Percentiles rank a stretch among this genome's conserved stretches.
These are phyloP conservation scores for Yamadazyma dushanensis DNA, from an alignment of 1,139 yeast genomes.

Conservation along the genomic window DNA sequence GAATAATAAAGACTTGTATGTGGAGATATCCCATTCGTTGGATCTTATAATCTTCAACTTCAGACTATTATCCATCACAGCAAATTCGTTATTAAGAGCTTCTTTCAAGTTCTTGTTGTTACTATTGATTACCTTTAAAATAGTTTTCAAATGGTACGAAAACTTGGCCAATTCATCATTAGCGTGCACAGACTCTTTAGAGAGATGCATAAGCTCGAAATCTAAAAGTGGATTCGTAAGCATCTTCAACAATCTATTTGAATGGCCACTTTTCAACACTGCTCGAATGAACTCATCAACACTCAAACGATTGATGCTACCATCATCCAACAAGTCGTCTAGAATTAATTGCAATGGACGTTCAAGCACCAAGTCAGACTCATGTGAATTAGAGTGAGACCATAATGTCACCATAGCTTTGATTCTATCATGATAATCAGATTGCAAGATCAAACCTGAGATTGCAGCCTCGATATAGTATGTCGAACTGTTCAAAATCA, in stretches of 20 bases:
- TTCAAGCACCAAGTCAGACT: constrained; percentile 48
- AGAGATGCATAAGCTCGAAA: constrained; percentile 32
- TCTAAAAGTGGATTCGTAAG: constrained; percentile 51
- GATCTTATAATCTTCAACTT: constrained; percentile 34
- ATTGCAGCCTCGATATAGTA: constrained; percentile 62
- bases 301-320: constrained; percentile 42
- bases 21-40: constrained; percentile 56
- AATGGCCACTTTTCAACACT: constrained; percentile 53
- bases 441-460: constrained; percentile 44
- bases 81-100: constrained; percentile 54
- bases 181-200: constrained; percentile 16
- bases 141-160: constrained; percentile 53
- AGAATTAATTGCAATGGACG: constrained; percentile 69
- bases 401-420: constrained; percentile 57
- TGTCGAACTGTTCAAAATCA: constrained; percentile 36
- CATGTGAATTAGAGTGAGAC: constrained; percentile 53
- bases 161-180: constrained; percentile 61
- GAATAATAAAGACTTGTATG: constrained; percentile 59
- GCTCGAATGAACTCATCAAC: constrained; percentile 58
- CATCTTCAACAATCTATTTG: constrained; percentile 60
- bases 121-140: constrained; percentile 51
- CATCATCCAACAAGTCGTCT: constrained; percentile 54
- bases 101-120: constrained; percentile 44
- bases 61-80: constrained; percentile 50
- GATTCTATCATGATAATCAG: constrained; percentile 38